These are phyloP conservation scores for Leccinum longicurvipes DNA, from an alignment of 768 basidiomycete genomes.

Conservation along the genomic window DNA sequence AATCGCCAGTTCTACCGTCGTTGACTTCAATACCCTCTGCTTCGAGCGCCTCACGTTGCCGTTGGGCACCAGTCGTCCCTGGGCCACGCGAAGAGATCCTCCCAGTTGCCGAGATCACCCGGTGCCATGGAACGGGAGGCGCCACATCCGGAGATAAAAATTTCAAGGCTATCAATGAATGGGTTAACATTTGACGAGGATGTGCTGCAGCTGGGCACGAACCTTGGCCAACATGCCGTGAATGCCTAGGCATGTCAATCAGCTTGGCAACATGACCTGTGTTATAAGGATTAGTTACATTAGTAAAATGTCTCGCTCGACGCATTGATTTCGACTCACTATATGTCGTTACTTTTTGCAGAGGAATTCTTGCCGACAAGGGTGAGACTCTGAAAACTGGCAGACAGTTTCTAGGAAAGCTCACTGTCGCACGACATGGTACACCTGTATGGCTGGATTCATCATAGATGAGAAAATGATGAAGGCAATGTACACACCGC, in stretches of 20 bases:
- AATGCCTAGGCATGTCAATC: conserved; percentile 74
- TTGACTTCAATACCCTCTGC: conserved; percentile 83
- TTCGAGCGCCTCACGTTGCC: conserved; percentile 72
- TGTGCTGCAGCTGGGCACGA: conserved; percentile 3
- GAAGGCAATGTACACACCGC: conserved; percentile 36
- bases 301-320: conserved; percentile 2
- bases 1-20: too few species aligned
- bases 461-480: not conserved
- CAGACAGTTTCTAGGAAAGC: conserved; percentile 1
- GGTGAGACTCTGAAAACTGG: not conserved
- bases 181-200: not conserved
- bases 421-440: conserved; percentile 58
- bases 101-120: conserved; percentile 70
- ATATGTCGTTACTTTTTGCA: conserved; percentile 69
- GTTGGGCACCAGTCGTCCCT: conserved; percentile 72
- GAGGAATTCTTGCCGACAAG: conserved; percentile 47
- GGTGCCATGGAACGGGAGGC: conserved; percentile 79
- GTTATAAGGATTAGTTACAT: not conserved
- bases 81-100: conserved; percentile 81
- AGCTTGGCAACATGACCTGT: conserved; percentile 78
- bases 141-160: conserved; percentile 56
- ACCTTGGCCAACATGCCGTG: conserved; percentile 85
- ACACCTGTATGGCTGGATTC: conserved; percentile 48
- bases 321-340: conserved; percentile 37
- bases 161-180: conserved; percentile 59